Evolutionary conservation across 495 filamentous ascomycete genomes (phyloP).

Genomic region (Daldinia decipiens): DNA sequence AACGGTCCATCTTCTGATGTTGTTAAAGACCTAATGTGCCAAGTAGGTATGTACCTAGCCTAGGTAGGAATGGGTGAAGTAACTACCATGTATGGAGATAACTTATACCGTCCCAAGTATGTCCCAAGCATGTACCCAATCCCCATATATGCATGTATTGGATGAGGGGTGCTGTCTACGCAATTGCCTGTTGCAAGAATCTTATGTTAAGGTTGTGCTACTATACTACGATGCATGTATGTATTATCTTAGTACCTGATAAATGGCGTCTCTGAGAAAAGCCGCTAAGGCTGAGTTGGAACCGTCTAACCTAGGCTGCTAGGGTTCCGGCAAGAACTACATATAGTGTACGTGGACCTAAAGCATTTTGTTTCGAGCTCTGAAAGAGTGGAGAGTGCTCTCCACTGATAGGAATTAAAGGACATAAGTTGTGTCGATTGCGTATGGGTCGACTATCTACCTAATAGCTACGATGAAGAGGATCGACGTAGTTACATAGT

Average conservation of each 20-base stretch:
- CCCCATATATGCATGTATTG: neutral
- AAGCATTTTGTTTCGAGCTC: too few relatives aligned
- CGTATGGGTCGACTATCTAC: too few relatives aligned
- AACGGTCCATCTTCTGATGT: neutral
- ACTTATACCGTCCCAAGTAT: conserved; percentile 3
- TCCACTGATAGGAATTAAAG: neutral
- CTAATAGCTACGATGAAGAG: too few relatives aligned
- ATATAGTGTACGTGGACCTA: too few relatives aligned
- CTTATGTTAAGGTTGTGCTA: conserved; percentile 12
- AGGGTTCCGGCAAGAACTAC: conserved; percentile 27
- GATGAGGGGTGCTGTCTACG: conserved; percentile 18
- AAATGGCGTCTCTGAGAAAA: conserved; percentile 30
- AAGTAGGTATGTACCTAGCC: neutral
- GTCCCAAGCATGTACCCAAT: neutral
- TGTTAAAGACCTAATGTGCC: neutral
- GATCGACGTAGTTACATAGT: too few relatives aligned
- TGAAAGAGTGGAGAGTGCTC: neutral
- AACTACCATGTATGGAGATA: neutral
- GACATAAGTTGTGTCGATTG: too few relatives aligned
- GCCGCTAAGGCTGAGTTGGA: conserved; percentile 43
- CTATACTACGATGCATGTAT: neutral
- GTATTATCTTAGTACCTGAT: neutral
- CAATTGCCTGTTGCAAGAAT: conserved; percentile 18
- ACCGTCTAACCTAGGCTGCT: too few relatives aligned
- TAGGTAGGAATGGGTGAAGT: neutral